phyloP scores from a whole-genome alignment of 805 yeast genomes.

The Spathaspora sp. region DNA sequence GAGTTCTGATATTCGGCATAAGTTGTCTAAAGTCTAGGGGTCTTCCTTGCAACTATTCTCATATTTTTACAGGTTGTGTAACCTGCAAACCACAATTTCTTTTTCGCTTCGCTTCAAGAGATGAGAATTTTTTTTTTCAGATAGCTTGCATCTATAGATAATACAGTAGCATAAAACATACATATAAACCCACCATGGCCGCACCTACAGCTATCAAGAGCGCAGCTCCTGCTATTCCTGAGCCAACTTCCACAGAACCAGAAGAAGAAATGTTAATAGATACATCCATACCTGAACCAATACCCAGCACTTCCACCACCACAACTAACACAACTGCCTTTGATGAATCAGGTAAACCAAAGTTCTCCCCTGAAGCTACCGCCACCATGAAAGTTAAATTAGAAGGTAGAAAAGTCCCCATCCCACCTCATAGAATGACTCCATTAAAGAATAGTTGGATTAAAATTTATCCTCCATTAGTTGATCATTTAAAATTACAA shows the following conservation, averaged over 20 bases:
- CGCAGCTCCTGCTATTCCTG: background rate
- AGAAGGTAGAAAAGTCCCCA: constrained; percentile 84
- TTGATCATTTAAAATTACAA: constrained; percentile 90
- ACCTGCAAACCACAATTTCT: background rate
- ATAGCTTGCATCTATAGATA: background rate
- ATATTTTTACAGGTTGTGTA: background rate
- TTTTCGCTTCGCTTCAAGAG: background rate
- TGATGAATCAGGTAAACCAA: constrained; percentile 87
- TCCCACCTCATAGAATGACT: constrained; percentile 96
- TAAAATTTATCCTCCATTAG: constrained; percentile 92
- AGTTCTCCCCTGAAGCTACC: constrained; percentile 68
- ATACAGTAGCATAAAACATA: background rate
- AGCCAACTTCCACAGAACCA: background rate
- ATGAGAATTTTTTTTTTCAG: constrained; percentile 2
- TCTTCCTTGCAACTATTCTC: background rate
- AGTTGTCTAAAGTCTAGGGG: too few relatives aligned
- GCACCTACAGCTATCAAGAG: constrained; percentile 53
- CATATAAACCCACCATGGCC: constrained; percentile 27
- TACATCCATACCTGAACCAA: constrained; percentile 30
- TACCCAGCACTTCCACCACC: constrained; percentile 11
- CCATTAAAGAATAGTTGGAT: constrained; percentile 90
- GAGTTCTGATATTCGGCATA: too few relatives aligned
- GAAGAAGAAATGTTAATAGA: constrained; percentile 52
- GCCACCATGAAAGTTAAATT: constrained; percentile 65
- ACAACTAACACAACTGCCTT: constrained; percentile 36